Base-by-base conservation (phyloP, 495 filamentous ascomycete species). In the Cladorrhinum samala region DNA sequence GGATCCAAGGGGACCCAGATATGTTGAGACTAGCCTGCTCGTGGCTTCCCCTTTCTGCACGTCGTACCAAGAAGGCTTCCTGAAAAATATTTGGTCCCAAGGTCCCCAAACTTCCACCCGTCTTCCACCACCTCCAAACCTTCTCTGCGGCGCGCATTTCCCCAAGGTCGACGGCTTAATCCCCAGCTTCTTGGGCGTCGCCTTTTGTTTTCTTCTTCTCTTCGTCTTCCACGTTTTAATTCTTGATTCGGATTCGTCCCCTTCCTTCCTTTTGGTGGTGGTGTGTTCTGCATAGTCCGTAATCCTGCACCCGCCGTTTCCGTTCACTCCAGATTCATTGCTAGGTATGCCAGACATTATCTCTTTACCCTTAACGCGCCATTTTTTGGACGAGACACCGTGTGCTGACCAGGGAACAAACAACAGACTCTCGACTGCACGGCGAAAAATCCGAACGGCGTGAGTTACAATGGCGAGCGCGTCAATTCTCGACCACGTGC, bases 401-500 rank as follows among this genome's bases (percentile, higher is more conserved):
- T 30, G 49, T 43, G 44, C 55, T 58, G 50, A 58, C 56, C n/a
- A n/a, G n/a, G 17, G 18, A 6, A 33, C 19, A 38, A 2, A 23
- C 36, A 49, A 25, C 18, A 38, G 7, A 17, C 53, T 49, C 52
- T 52, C 44, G 50, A 52, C 61, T 39, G 30, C 43, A 24, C 47
- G 9, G 17, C 45, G 45, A 42, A 27, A 48, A 47, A 56, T 52
- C 39, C 50, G 21, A 41, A 11, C 46, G 20, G 21, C 30, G 19
- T 50, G 30, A 18, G 24, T 45, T 47, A 68, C 53, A 53, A 77
- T 77, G 73, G 68, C 70, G 56, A 58, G 70, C 59, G 55, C 71
- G 25, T 54, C 68, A 53, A 66, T 85, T 50, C 72, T 86, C 55
- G 79, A 87, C 59, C 65, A 82, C 54, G 58, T 92, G 47, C 85